Conservation (phyloP, 2,329 filamentous ascomycete species). For the Colletotrichum lupini region DNA sequence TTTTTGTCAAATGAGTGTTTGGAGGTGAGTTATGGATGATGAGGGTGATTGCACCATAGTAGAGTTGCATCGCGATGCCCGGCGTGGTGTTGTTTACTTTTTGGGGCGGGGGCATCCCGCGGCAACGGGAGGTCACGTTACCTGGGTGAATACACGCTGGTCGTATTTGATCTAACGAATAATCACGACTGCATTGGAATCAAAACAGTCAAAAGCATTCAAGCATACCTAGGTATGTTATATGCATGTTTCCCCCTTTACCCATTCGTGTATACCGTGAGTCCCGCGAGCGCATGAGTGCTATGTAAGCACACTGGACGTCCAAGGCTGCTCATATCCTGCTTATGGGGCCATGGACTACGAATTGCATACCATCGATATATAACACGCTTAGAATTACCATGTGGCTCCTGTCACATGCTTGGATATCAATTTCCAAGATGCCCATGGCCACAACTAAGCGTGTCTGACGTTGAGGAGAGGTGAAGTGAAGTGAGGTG, state of each 20-base stretch:
- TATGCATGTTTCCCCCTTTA: too few species aligned
- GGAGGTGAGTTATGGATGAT: not conserved
- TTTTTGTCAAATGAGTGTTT: not conserved
- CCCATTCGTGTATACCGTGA: too few species aligned
- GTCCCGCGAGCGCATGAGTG: too few species aligned
- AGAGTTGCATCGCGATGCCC: not conserved
- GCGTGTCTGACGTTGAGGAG: not conserved
- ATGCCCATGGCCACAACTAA: not conserved
- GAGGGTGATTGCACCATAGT: not conserved
- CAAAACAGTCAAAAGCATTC: too few species aligned
- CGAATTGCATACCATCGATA: too few species aligned
- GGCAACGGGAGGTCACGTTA: not conserved
- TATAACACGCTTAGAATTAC: too few species aligned
- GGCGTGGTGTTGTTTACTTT: not conserved
- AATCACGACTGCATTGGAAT: not conserved
- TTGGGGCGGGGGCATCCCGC: not conserved
- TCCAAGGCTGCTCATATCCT: too few species aligned
- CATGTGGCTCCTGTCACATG: too few species aligned
- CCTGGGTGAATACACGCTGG: not conserved
- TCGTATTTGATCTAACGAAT: not conserved
- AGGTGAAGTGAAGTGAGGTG: not conserved
- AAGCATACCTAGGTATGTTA: too few species aligned
- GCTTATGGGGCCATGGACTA: too few species aligned
- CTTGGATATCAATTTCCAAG: too few species aligned
- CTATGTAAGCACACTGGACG: too few species aligned